phyloP scores from a whole-genome alignment of 495 filamentous ascomycete species.

The Durotheca rogersii region DNA sequence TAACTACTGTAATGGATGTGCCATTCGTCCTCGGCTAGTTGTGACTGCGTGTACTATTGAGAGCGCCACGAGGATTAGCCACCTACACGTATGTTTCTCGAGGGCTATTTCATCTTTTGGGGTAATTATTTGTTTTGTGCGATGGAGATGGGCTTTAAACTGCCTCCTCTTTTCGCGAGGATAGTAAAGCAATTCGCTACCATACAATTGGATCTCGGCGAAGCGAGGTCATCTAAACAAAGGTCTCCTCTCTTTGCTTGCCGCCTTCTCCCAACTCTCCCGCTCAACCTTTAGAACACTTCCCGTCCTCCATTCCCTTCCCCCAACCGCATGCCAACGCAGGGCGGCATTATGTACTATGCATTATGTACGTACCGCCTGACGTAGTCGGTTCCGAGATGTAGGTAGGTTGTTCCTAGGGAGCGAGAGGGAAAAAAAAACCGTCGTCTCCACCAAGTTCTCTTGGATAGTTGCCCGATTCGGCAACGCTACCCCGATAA shows the following conservation, averaged over 20 bases:
- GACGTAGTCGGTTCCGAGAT: slow-evolving; percentile 17
- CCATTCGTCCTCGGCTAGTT: too few species aligned
- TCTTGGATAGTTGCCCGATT: slow-evolving; percentile 30
- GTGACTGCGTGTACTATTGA: too few species aligned
- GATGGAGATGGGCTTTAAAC: not conserved
- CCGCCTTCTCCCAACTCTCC: not conserved
- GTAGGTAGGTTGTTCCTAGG: too few species aligned
- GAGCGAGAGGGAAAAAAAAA: too few species aligned
- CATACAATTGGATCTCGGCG: slow-evolving; percentile 27
- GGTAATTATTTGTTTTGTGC: not conserved
- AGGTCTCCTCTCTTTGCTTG: too few species aligned
- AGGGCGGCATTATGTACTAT: too few species aligned
- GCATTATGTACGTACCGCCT: not conserved
- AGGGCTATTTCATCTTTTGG: not conserved
- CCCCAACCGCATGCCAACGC: too few species aligned
- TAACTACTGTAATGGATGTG: too few species aligned
- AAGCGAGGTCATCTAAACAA: slow-evolving; percentile 20
- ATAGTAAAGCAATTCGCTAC: slow-evolving; percentile 15
- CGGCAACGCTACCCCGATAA: slow-evolving; percentile 29
- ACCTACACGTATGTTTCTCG: too few species aligned
- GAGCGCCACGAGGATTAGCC: too few species aligned
- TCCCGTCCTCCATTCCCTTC: too few species aligned
- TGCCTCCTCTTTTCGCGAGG: slow-evolving; percentile 13
- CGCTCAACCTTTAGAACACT: slow-evolving; percentile 31
- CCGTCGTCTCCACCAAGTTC: slow-evolving; percentile 23